These are phyloP conservation scores for Athelia psychrophila DNA, from an alignment of 1,284 basidiomycete species.

Conservation along the genomic window DNA sequence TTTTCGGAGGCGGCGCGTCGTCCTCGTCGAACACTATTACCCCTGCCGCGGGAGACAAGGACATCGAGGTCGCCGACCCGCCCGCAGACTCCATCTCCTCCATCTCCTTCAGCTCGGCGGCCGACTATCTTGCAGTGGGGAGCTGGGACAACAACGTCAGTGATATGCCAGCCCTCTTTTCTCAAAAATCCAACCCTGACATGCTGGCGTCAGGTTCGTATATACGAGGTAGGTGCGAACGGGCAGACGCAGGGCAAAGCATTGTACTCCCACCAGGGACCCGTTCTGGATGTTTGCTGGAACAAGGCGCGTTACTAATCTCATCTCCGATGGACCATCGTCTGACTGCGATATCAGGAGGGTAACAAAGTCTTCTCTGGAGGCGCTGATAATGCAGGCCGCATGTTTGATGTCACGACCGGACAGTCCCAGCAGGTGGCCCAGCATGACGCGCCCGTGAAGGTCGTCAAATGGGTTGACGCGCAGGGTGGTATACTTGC, in stretches of 20 bases:
- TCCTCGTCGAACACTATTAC: not conserved
- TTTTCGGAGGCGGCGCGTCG: not conserved
- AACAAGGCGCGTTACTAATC: constrained; percentile 47
- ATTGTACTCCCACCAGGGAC: constrained; percentile 77
- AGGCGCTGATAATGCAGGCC: constrained; percentile 78
- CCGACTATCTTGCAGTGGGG: constrained; percentile 55
- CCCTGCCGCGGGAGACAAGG: constrained; percentile 31
- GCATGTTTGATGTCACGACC: constrained; percentile 75
- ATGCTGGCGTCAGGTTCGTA: constrained; percentile 37
- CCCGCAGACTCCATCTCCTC: constrained; percentile 59
- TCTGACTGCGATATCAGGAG: constrained; percentile 38
- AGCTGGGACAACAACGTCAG: constrained; percentile 63
- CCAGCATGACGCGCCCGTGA: constrained; percentile 78
- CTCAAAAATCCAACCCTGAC: no score
- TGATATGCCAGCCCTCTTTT: not conserved
- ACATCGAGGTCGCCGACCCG: constrained; percentile 59
- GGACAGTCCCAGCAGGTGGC: constrained; percentile 71
- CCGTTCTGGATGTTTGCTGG: constrained; percentile 80
- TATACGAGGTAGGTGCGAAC: constrained; percentile 52
- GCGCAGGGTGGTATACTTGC: constrained; percentile 65
- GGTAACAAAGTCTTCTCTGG: constrained; percentile 78
- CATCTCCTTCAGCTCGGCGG: constrained; percentile 45
- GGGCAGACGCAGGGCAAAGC: constrained; percentile 71
- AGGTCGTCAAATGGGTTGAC: constrained; percentile 72
- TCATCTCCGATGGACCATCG: not conserved